Conservation (phyloP, 805 yeast species). For the Sungouiella blattae region DNA sequence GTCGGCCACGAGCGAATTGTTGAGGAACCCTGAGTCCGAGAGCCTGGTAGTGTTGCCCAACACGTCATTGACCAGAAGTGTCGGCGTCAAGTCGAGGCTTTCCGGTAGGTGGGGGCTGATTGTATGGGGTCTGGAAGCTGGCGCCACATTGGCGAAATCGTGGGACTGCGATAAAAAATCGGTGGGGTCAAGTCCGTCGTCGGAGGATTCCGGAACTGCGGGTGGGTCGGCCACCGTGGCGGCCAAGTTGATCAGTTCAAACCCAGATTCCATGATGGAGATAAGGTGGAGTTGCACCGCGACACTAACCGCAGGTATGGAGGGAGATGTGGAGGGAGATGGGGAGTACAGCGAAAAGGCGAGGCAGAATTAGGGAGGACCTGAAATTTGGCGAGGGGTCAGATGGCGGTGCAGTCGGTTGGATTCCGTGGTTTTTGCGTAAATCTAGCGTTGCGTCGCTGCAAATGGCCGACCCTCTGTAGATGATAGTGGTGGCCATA, state of each 20-base stretch:
- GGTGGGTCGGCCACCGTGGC: constrained; percentile 5
- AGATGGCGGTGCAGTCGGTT: too few relatives aligned
- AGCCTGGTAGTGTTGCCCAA: constrained; percentile 3
- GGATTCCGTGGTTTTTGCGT: too few relatives aligned
- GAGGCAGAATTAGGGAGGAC: too few relatives aligned
- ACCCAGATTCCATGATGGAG: constrained; percentile 3
- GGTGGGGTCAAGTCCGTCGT: constrained; percentile 19
- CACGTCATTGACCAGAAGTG: constrained; percentile 3
- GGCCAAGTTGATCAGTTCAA: constrained; percentile 16
- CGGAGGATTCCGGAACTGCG: constrained; percentile 11
- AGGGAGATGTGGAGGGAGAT: too few relatives aligned
- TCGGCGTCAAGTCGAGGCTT: constrained; percentile 5
- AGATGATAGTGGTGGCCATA: too few relatives aligned
- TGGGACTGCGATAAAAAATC: constrained; percentile 16
- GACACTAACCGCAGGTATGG: too few relatives aligned
- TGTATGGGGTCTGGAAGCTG: neutral
- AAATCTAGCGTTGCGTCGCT: too few relatives aligned
- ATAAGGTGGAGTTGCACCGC: too few relatives aligned
- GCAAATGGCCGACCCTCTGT: too few relatives aligned
- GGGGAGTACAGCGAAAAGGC: too few relatives aligned
- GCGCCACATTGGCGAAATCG: too few relatives aligned
- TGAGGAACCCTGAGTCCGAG: constrained; percentile 4
- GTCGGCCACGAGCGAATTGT: constrained; percentile 5
- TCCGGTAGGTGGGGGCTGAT: constrained; percentile 1
- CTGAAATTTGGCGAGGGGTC: too few relatives aligned